Conservation (phyloP, 805 yeast species). For the Myxozyma mucilagina region DNA sequence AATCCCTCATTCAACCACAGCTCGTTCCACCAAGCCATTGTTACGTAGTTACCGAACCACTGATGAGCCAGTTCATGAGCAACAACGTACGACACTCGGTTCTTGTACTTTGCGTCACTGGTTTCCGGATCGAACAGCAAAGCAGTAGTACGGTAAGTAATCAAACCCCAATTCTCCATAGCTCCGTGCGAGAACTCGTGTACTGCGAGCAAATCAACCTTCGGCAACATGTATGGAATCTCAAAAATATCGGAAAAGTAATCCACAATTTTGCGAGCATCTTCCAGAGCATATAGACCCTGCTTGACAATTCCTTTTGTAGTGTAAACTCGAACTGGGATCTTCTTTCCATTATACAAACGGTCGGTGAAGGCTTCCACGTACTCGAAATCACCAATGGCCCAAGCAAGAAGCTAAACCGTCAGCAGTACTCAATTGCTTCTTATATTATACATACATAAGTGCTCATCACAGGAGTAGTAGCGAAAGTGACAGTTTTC, state of each 20-base stretch:
- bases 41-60: constrained; percentile 87
- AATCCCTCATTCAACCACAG: constrained; percentile 89
- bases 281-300: constrained; percentile 71
- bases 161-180: constrained; percentile 79
- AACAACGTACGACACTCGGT: constrained; percentile 80
- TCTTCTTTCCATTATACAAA: constrained; percentile 53
- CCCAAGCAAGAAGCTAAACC: constrained; percentile 63
- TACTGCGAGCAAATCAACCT: constrained; percentile 78
- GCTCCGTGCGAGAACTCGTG: constrained; percentile 87
- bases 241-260: constrained; percentile 67
- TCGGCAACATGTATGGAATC: constrained; percentile 75
- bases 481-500: constrained; percentile 75
- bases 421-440: background rate
- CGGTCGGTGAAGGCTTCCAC: constrained; percentile 54
- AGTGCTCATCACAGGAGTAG: constrained; percentile 84
- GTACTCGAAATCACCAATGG: constrained; percentile 75
- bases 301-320: constrained; percentile 73
- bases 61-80: constrained; percentile 88
- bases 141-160: constrained; percentile 78
- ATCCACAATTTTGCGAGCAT: constrained; percentile 71
- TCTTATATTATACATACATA: constrained; percentile 42
- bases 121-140: constrained; percentile 66
- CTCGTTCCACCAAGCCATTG: constrained; percentile 95
- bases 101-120: constrained; percentile 61
- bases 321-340: constrained; percentile 79